Conservation (phyloP, 148 eudicot species). For the Rhododendron kiyosumense region DNA sequence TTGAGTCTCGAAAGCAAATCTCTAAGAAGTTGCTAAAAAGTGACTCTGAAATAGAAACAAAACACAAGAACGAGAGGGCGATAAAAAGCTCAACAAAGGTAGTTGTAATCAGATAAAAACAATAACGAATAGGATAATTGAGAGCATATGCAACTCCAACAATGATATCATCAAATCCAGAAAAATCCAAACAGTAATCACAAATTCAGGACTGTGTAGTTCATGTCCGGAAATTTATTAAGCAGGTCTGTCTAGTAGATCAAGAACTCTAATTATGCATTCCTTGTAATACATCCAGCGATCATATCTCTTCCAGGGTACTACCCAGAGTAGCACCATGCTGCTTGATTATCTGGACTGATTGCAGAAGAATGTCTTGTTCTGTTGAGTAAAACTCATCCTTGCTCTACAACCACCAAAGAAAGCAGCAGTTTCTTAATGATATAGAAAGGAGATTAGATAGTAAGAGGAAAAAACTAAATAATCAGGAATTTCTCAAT, state of each 20-base stretch:
- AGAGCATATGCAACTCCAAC: neutral
- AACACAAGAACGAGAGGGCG: neutral
- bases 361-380: conserved; percentile 77
- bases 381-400: conserved; percentile 51
- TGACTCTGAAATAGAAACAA: neutral
- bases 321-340: conserved; percentile 51
- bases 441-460: neutral
- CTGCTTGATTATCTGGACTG: conserved; percentile 66
- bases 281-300: neutral
- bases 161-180: neutral
- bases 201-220: neutral
- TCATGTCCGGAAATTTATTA: neutral
- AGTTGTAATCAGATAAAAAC: neutral
- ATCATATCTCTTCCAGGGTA: neutral
- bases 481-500: neutral
- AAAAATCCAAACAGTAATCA: neutral
- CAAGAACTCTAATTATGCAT: neutral
- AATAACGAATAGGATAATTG: neutral
- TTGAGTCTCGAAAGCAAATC: no score
- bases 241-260: neutral
- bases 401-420: conserved; percentile 51
- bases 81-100: neutral
- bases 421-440: neutral
- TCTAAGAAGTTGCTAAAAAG: neutral
- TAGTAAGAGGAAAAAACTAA: neutral